Base-by-base conservation (phyloP, 495 filamentous ascomycete species). In the Echria macrotheca region DNA sequence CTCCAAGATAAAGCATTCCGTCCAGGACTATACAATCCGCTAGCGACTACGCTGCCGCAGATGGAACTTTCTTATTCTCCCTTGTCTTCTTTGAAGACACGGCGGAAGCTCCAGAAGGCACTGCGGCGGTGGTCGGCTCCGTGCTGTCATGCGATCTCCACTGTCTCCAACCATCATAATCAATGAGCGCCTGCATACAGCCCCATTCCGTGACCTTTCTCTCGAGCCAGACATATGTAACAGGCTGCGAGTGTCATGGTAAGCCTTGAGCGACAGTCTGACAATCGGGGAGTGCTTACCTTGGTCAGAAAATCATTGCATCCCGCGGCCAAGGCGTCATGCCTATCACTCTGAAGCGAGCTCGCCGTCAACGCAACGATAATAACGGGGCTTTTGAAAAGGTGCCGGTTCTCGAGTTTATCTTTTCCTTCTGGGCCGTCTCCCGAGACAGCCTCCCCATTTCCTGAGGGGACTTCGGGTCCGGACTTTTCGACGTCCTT, bases 221-320 rank as follows among this genome's bases (percentile, higher is more conserved):
- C 59, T 95, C 86, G 11, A 98, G 77, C 93, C 93, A 98, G 49
- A 94, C 90, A 60, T 96, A 97, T 56, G 91, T 94, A 44, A 98
- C 90, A 18, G 93, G 93, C 89, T 96, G 11, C n/a, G n/a, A n/a
- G n/a, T 28, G 31, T 1, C 14, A 1, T 26, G 6, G n/a, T 18
- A 3, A 3, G 33, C 55, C 40, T 50, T 46, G 21, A 22, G 18
- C 14, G 9, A 31, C 10, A 28, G 36, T 43, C 14, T 47, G 24
- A 12, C 15, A 49, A n/a, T 43, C 49, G 45, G 53, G n/a, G 11
- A 12, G 21, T 38, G n/a, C 75, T 60, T 74, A 94, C 91, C 85
- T 98, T 98, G 54, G 93, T 98, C 48, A 98, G 71, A 67, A 98
- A 98, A 68, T 98, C 93, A 60, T 98, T 98, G 60, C 93, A 97